Percentiles rank a stretch among this genome's conserved stretches.
These are phyloP conservation scores for Gymnopus androsaceus DNA, from an alignment of 1,284 basidiomycete genomes.

Conservation along the genomic window DNA sequence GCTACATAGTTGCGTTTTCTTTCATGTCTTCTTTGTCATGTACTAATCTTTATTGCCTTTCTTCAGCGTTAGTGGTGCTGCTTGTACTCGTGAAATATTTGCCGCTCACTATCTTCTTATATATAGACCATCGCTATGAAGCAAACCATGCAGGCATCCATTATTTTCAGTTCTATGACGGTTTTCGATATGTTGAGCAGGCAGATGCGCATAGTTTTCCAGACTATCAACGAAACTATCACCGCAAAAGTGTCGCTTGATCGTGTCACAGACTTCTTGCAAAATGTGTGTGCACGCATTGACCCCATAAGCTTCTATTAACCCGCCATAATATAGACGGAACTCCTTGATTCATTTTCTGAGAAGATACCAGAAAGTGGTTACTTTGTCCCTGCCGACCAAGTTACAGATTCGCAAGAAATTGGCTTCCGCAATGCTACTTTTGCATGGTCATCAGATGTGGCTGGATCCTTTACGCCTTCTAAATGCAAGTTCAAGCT, in stretches of 20 bases:
- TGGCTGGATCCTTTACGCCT: conserved; percentile 30
- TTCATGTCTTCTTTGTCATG: no score
- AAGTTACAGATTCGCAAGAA: conserved; percentile 20
- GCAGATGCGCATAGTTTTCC: conserved; percentile 36
- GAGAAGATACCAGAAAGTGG: conserved; percentile 31
- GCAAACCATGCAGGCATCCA: conserved; percentile 38
- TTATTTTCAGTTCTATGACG: conserved; percentile 42
- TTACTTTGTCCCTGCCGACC: conserved; percentile 27
- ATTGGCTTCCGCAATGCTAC: conserved; percentile 45
- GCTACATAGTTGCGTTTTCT: no score
- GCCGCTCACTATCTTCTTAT: no score
- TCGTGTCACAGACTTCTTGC: conserved; percentile 49
- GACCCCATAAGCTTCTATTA: not conserved
- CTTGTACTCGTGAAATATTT: no score
- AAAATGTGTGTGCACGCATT: conserved; percentile 26
- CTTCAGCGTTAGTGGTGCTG: no score
- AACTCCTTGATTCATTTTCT: conserved; percentile 51
- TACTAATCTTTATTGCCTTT: no score
- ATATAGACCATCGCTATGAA: conserved; percentile 41
- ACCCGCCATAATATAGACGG: conserved; percentile 37
- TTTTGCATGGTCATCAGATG: conserved; percentile 46
- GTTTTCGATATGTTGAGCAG: conserved; percentile 47
- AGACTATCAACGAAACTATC: conserved; percentile 24
- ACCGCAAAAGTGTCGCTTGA: conserved; percentile 51
- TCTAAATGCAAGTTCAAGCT: conserved; percentile 48